These are phyloP conservation scores for Psidium friedrichsthalianum DNA, from an alignment of 345 rosid species.

Conservation along the genomic window DNA sequence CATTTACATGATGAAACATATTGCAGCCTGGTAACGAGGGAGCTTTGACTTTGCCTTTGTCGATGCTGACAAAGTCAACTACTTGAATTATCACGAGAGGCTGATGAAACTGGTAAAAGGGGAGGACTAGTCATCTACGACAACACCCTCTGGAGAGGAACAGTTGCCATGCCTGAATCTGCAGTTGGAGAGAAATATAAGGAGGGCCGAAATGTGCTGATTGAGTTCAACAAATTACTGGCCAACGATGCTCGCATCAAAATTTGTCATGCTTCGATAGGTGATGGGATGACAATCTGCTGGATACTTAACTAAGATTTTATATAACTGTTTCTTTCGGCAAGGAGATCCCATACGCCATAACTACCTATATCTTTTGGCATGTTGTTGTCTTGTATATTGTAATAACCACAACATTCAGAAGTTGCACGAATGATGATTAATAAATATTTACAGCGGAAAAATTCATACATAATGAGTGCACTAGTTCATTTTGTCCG, in stretches of 20 bases:
- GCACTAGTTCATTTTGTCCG: neutral
- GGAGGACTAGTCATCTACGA: slow-evolving; percentile 33
- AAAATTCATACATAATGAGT: neutral
- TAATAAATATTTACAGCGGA: neutral
- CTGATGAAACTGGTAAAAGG: slow-evolving; percentile 22
- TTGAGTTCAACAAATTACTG: slow-evolving; percentile 34
- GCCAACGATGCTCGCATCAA: slow-evolving; percentile 50
- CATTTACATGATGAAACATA: too few relatives aligned
- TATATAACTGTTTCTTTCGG: neutral
- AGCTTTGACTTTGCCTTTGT: slow-evolving; percentile 41
- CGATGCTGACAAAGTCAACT: slow-evolving; percentile 40
- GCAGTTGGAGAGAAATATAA: slow-evolving; percentile 2
- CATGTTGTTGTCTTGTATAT: neutral
- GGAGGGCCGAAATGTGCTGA: slow-evolving; percentile 1
- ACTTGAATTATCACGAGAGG: slow-evolving; percentile 31
- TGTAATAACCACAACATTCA: neutral
- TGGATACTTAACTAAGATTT: neutral
- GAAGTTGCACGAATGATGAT: neutral
- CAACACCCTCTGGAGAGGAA: slow-evolving; percentile 35
- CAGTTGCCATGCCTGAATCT: slow-evolving; percentile 22
- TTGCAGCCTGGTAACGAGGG: slow-evolving; percentile 20
- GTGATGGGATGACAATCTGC: slow-evolving; percentile 64
- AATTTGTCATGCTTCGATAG: slow-evolving; percentile 40
- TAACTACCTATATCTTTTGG: neutral
- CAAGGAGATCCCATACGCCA: neutral